Evolutionary conservation across 2,329 filamentous ascomycete genomes (phyloP).

Genomic region (Sclerotinia sclerotiorum): DNA sequence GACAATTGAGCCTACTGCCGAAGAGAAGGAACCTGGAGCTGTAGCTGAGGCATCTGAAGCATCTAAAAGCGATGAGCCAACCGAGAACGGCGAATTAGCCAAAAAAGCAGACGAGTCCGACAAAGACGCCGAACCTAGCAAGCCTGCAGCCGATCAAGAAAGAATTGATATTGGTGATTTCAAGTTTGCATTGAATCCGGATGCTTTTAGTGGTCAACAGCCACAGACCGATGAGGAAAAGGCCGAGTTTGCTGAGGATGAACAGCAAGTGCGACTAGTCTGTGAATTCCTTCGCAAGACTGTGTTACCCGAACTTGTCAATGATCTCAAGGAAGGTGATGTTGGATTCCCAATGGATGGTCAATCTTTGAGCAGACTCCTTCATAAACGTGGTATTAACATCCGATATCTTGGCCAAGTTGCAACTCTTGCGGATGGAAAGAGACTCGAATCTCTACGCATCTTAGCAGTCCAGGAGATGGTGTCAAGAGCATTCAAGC

Average conservation of each 20-base stretch:
- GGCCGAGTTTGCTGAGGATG: constrained; percentile 76
- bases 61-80: constrained; percentile 7
- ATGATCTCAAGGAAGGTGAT: constrained; percentile 86
- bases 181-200: constrained; percentile 85
- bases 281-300: constrained; percentile 75
- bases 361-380: constrained; percentile 79
- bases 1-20: constrained; percentile 2
- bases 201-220: constrained; percentile 89
- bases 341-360: constrained; percentile 99
- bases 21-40: not conserved
- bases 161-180: constrained; percentile 86
- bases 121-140: constrained; percentile 34
- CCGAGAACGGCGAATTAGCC: not conserved
- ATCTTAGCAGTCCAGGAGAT: constrained; percentile 86
- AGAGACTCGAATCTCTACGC: constrained; percentile 73
- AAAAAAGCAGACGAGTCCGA: not conserved
- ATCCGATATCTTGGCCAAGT: constrained; percentile 91
- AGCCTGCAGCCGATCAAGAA: constrained; percentile 46
- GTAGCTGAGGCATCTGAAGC: constrained; percentile 11
- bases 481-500: constrained; percentile 94
- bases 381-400: constrained; percentile 98
- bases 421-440: constrained; percentile 66
- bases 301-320: constrained; percentile 80
- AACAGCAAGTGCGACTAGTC: constrained; percentile 81
- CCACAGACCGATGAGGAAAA: constrained; percentile 92